Percentiles rank a stretch among this genome's conserved stretches.
Evolutionary conservation across 306 rosid species (phyloP).

Genomic region (Cyclanthera cordifolia): DNA sequence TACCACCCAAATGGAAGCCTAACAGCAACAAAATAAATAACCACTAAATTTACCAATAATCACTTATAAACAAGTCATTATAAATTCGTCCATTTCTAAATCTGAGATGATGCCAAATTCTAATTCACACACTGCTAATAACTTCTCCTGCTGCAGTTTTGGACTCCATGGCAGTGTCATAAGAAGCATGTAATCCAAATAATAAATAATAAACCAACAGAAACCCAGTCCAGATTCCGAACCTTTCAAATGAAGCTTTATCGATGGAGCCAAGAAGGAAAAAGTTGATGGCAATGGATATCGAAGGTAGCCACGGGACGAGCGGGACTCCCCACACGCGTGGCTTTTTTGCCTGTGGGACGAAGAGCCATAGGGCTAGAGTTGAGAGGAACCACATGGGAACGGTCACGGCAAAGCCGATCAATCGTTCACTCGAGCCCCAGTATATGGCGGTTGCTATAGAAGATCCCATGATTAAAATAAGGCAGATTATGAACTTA

Average conservation of each 20-base stretch:
- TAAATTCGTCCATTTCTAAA: neutral
- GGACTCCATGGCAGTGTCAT: constrained; percentile 36
- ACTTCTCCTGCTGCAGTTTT: neutral
- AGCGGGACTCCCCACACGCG: constrained; percentile 68
- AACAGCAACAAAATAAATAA: neutral
- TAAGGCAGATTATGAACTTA: constrained; percentile 32
- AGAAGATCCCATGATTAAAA: constrained; percentile 37
- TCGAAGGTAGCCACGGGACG: constrained; percentile 68
- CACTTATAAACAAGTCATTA: neutral
- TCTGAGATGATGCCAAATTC: neutral
- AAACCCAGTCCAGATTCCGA: constrained; percentile 37
- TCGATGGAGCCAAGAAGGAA: constrained; percentile 80
- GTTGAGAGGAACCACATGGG: constrained; percentile 56
- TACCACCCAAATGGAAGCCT: neutral
- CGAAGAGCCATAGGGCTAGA: constrained; percentile 24
- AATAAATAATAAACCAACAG: constrained; percentile 38
- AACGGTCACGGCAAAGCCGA: constrained; percentile 27
- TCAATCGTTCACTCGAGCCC: constrained; percentile 28
- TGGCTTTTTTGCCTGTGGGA: constrained; percentile 57
- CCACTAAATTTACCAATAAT: neutral
- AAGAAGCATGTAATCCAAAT: constrained; percentile 53
- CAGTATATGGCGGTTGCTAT: constrained; percentile 29
- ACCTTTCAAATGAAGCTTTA: constrained; percentile 36
- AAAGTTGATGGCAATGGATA: constrained; percentile 52
- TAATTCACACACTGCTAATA: neutral